Percentiles rank a stretch among this genome's conserved stretches.
phyloP scores from a whole-genome alignment of 306 rosid genomes.

The Gillenia trifoliata region DNA sequence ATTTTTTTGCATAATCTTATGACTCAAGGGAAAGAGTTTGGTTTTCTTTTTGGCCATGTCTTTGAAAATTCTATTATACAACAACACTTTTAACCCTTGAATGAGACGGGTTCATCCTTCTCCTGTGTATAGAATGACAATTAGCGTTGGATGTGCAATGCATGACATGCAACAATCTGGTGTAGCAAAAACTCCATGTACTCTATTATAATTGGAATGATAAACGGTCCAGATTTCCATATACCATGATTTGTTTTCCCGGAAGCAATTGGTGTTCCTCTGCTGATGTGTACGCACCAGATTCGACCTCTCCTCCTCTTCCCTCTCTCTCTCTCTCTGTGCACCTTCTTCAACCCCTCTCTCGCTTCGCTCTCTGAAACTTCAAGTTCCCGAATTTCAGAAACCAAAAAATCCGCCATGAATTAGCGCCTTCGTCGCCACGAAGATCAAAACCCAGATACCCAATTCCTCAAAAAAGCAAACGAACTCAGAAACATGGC shows the following conservation, averaged over 20 bases:
- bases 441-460: background rate
- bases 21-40: too few relatives aligned
- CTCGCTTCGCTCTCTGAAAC: slow-evolving; percentile 8
- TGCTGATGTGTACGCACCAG: slow-evolving; percentile 38
- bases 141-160: too few relatives aligned
- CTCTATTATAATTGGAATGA: background rate
- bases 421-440: background rate
- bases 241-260: background rate
- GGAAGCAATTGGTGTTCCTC: background rate
- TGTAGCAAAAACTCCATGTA: too few relatives aligned
- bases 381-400: background rate
- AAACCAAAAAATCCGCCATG: slow-evolving; percentile 8
- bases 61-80: too few relatives aligned
- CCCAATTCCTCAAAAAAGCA: background rate
- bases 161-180: too few relatives aligned
- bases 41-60: too few relatives aligned
- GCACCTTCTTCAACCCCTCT: background rate
- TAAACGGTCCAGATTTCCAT: slow-evolving; percentile 10
- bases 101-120: too few relatives aligned
- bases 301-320: slow-evolving; percentile 22
- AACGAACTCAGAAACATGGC: slow-evolving; percentile 31
- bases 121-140: too few relatives aligned
- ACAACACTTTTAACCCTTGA: too few relatives aligned
- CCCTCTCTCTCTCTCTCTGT: background rate
- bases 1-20: too few relatives aligned